Evolutionary conservation across 139 green algal genomes (phyloP), one percentile per base, ranked within the genome.

Genomic region (Gonium pectorale): DNA sequence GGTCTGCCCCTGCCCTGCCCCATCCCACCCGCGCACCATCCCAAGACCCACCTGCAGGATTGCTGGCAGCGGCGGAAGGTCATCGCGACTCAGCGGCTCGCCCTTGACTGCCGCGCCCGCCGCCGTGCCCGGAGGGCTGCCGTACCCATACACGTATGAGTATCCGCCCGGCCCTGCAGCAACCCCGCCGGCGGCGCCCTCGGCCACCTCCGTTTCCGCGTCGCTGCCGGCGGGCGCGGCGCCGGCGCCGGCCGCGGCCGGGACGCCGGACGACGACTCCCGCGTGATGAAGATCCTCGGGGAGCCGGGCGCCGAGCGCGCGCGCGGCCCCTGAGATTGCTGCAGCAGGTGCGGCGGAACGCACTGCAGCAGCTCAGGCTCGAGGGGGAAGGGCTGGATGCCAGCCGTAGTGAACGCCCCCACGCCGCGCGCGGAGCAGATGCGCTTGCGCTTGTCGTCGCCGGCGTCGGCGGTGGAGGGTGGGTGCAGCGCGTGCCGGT

Each of bases 1-100:
- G n/a, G n/a, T n/a, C n/a, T n/a, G n/a, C n/a, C n/a, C n/a, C n/a
- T n/a, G n/a, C n/a, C n/a, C n/a, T n/a, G n/a, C n/a, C n/a, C n/a
- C n/a, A n/a, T n/a, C n/a, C n/a, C n/a, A n/a, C n/a, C n/a, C n/a
- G n/a, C 26, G 51, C 52, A 4, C 4, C 52, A 19, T 4, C 15
- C 27, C 13, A 6, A 4, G 52, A 13, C 46, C n/a, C 11, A 81
- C 73, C 73, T 71, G 56, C 62, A 83, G 43, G 21, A 83, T 83
- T 2, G 77, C 60, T 4, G 77, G 77, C 62, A 83, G 62, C 41
- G 62, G 77, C n/a, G 77, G 77, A 19, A 83, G n/a, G 29, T 83
- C 63, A 1, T 63, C 62, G 5, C 49, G 62, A 33, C 31, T 83
- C 24, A 83, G 22, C 75, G 54, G 21, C 72, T n/a, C n/a, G n/a